phyloP scores from a whole-genome alignment of 108 stramenopile genomes.

The Skeletonema menzelii region DNA sequence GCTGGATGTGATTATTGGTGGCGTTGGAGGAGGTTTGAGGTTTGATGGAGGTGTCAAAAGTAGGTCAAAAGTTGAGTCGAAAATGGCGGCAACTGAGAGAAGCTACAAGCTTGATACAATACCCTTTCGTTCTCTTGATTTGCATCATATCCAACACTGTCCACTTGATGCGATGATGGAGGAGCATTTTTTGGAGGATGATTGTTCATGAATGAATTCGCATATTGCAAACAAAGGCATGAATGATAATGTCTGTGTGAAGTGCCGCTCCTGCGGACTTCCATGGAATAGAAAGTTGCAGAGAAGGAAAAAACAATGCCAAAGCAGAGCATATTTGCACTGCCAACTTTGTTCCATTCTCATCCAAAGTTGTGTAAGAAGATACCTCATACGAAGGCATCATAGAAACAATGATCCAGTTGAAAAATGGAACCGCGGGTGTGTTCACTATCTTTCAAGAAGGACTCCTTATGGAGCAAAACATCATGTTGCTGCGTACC shows the following conservation, averaged over 20 bases:
- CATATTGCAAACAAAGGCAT: not conserved
- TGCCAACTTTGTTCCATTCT: slow-evolving; percentile 11
- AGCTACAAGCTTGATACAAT: too few species aligned
- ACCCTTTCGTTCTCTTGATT: too few species aligned
- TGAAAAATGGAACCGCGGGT: slow-evolving; percentile 6
- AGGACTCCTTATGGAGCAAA: slow-evolving; percentile 26
- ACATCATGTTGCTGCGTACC: not conserved
- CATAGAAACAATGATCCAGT: not conserved
- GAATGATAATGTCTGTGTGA: slow-evolving; percentile 10
- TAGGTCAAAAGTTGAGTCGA: too few species aligned
- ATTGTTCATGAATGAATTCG: not conserved
- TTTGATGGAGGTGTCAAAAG: too few species aligned
- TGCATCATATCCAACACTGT: too few species aligned
- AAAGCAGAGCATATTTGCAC: not conserved
- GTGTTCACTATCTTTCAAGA: slow-evolving; percentile 32
- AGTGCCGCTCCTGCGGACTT: slow-evolving; percentile 18
- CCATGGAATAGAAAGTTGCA: slow-evolving; percentile 28
- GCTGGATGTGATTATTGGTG: not conserved
- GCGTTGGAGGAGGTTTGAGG: too few species aligned
- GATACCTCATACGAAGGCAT: slow-evolving; percentile 6
- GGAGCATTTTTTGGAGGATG: too few species aligned
- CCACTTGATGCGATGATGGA: too few species aligned
- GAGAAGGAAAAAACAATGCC: slow-evolving; percentile 14
- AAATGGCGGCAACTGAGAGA: too few species aligned
- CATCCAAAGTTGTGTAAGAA: slow-evolving; percentile 22